These are phyloP conservation scores for Cystofilobasidium capitatum DNA, from an alignment of 768 basidiomycete genomes.

Conservation along the genomic window DNA sequence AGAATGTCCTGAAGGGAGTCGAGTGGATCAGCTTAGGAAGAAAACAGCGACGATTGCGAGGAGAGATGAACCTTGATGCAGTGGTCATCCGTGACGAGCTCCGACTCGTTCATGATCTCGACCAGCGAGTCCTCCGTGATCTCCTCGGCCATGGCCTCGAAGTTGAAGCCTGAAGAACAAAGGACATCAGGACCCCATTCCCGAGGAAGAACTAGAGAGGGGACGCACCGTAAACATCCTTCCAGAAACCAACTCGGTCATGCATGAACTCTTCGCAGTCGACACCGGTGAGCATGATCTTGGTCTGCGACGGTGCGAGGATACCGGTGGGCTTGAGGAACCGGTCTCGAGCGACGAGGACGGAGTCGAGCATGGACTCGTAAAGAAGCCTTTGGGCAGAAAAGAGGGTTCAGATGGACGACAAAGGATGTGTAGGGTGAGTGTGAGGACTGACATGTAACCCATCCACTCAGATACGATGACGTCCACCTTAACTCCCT, in stretches of 20 bases:
- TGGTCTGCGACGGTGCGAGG: slow-evolving; percentile 83
- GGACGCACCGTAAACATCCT: slow-evolving; percentile 70
- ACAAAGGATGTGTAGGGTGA: too few species aligned
- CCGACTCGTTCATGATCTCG: slow-evolving; percentile 61
- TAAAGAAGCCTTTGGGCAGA: slow-evolving; percentile 47
- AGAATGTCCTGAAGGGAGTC: slow-evolving; percentile 58
- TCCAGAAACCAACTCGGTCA: slow-evolving; percentile 82
- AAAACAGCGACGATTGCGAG: not conserved
- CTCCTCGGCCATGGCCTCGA: slow-evolving; percentile 66
- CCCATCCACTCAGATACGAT: slow-evolving; percentile 98
- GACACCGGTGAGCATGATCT: slow-evolving; percentile 73
- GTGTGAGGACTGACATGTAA: slow-evolving; percentile 7
- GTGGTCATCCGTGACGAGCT: slow-evolving; percentile 55
- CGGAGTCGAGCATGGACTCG: slow-evolving; percentile 96
- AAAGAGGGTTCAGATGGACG: not conserved
- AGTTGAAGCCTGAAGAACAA: slow-evolving; percentile 61
- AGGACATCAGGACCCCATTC: not conserved
- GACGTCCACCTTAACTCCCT: slow-evolving; percentile 72
- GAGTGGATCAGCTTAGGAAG: not conserved
- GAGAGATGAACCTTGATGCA: slow-evolving; percentile 54
- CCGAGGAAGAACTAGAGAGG: not conserved
- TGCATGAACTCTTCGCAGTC: slow-evolving; percentile 64
- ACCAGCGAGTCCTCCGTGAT: slow-evolving; percentile 73
- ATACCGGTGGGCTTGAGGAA: slow-evolving; percentile 67
- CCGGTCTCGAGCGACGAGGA: slow-evolving; percentile 74